Evolutionary conservation across 83 land plant genomes (phyloP), one percentile per base, ranked within the genome.

Genomic region (Larix sibirica): DNA sequence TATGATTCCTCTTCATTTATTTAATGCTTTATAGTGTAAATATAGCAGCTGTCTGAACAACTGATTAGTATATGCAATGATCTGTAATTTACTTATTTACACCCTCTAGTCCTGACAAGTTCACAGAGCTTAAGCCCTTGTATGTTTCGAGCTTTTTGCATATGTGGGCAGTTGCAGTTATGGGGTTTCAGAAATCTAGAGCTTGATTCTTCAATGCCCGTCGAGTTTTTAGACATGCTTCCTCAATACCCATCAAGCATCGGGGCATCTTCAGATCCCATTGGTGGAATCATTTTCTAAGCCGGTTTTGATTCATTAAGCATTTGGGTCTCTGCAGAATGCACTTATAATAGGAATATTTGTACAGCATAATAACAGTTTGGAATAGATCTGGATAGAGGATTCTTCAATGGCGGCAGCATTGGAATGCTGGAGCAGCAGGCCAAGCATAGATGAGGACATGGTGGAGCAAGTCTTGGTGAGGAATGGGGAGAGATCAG

Each of bases 401-500:
- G 40, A 20, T 77, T 78, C 40, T 24, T 26, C 40, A 56, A 78
- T 78, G 80, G 63, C 80, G 82, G 92, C 92, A 13, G 92, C 94
- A 7, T 66, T 94, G 44, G 94, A 92, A 77, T 94, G 96, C 85
- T 94, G 96, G 96, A 90, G 94, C 10, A 84, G 96, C 24, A 82
- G 91, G 18, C 77, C 91, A 7, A 91, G 94, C 87, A 90, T 91
- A 16, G 96, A 94, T 64, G 96, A 94, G 68, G 96, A 94, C 67
- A 70, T 87, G 86, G 88, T 90, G 83, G 96, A 92, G 87, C 91
- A 92, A 71, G 94, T 87, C 12, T 83, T 92, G 80, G 88, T 94
- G 92, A 80, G 86, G 67, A 86, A 81, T 47, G 83, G 87, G 14
- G 90, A 88, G 79, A 83, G 92, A 68, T 92, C 94, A 16, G 91